Conservation (phyloP, 2,329 filamentous ascomycete genomes). For the Paecilomyces fulvus region DNA sequence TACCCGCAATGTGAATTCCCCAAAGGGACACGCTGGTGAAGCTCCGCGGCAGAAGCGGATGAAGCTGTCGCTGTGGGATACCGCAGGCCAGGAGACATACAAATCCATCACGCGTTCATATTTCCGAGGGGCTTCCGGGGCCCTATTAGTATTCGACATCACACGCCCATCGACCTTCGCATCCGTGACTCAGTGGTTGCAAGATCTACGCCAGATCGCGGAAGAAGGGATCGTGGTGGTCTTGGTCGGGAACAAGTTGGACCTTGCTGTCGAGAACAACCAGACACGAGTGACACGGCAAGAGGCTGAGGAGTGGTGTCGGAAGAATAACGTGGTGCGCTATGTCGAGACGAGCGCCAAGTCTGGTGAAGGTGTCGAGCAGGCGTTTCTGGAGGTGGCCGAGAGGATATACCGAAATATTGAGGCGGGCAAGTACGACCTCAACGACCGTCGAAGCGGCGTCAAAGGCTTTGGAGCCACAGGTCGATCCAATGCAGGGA, state of each 20-base stretch:
- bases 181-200: constrained; percentile 86
- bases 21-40: constrained; percentile 17
- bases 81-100: constrained; percentile 93
- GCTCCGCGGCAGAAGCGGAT: constrained; percentile 60
- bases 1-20: constrained; percentile 10
- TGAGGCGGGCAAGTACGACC: constrained; percentile 85
- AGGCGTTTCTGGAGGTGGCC: constrained; percentile 85
- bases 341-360: constrained; percentile 97
- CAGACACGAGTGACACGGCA: constrained; percentile 69
- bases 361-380: constrained; percentile 87
- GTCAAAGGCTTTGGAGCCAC: constrained; percentile 59
- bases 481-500: constrained; percentile 23
- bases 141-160: constrained; percentile 90
- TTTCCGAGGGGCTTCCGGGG: constrained; percentile 72
- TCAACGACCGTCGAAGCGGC: constrained; percentile 85
- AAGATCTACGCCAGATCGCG: constrained; percentile 87
- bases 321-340: constrained; percentile 72
- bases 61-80: constrained; percentile 94
- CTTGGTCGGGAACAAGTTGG: constrained; percentile 89
- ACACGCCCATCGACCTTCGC: constrained; percentile 75
- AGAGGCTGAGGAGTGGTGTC: constrained; percentile 87
- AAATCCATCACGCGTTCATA: constrained; percentile 93
- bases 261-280: constrained; percentile 53
- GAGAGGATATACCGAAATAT: constrained; percentile 97
- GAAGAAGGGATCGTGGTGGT: constrained; percentile 94